These are phyloP conservation scores for Lipomyces sp. DNA, from an alignment of 805 yeast species.

Conservation along the genomic window DNA sequence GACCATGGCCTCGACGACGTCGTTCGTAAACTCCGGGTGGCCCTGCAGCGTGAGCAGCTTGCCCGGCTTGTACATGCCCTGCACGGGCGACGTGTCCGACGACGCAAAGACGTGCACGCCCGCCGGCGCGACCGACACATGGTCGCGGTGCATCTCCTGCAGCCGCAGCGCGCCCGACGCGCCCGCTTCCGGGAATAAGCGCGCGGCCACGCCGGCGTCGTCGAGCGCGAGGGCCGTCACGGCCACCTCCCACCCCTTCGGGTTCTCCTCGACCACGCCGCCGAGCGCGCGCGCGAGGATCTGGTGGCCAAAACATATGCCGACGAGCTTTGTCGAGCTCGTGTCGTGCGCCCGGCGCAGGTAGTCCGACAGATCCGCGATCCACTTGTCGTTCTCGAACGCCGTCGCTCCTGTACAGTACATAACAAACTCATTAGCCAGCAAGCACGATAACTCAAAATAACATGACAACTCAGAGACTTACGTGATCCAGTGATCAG, in stretches of 20 bases:
- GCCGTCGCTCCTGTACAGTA: slow-evolving; percentile 32
- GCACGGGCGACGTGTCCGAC: slow-evolving; percentile 55
- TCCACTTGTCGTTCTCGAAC: slow-evolving; percentile 39
- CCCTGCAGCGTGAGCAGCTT: slow-evolving; percentile 74
- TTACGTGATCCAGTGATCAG: slow-evolving; percentile 41
- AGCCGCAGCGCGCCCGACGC: slow-evolving; percentile 39
- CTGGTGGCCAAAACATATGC: slow-evolving; percentile 89
- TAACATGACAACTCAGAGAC: background rate
- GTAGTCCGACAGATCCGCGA: slow-evolving; percentile 37
- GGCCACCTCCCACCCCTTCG: slow-evolving; percentile 73
- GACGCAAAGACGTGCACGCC: slow-evolving; percentile 49
- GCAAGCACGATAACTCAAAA: background rate
- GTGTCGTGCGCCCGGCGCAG: slow-evolving; percentile 10
- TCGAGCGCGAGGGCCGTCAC: slow-evolving; percentile 50
- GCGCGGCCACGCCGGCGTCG: slow-evolving; percentile 38
- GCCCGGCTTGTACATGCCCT: slow-evolving; percentile 58
- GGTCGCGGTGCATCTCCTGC: slow-evolving; percentile 59
- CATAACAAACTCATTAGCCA: too few species aligned
- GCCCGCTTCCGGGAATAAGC: slow-evolving; percentile 37
- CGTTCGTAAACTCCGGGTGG: slow-evolving; percentile 71
- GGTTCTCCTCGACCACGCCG: slow-evolving; percentile 54
- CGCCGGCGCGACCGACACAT: slow-evolving; percentile 42
- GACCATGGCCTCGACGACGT: slow-evolving; percentile 36
- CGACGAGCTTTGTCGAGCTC: slow-evolving; percentile 42
- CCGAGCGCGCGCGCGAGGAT: slow-evolving; percentile 66